A percentile compares a stretch with the other conserved stretches of the same genome.
Conservation (phyloP, 2,329 filamentous ascomycete species). For the Trichoderma sp. region DNA sequence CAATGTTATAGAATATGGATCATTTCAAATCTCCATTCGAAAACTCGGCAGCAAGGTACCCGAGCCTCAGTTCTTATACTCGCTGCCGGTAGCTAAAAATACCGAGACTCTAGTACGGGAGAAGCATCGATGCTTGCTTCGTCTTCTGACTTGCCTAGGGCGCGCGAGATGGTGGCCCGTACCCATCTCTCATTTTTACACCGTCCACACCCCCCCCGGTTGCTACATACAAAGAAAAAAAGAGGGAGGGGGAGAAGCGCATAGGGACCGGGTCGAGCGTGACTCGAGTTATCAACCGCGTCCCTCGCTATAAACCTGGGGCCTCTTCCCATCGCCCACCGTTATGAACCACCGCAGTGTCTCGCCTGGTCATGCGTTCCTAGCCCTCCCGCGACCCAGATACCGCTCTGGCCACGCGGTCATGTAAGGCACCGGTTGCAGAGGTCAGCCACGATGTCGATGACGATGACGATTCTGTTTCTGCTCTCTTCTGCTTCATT, state of each 20-base stretch:
- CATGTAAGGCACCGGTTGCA: slow-evolving; percentile 35
- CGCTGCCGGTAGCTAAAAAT: slow-evolving; percentile 32
- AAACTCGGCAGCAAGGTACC: slow-evolving; percentile 27
- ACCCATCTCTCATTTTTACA: slow-evolving; percentile 11
- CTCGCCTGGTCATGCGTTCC: slow-evolving; percentile 34
- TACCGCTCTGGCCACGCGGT: slow-evolving; percentile 32
- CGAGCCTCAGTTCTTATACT: slow-evolving; percentile 34
- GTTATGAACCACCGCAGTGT: slow-evolving; percentile 34
- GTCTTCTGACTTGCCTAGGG: slow-evolving; percentile 32
- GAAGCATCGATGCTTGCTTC: slow-evolving; percentile 12
- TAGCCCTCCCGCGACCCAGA: slow-evolving; percentile 24
- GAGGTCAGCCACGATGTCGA: slow-evolving; percentile 28
- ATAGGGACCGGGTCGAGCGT: slow-evolving; percentile 37
- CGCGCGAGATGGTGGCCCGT: slow-evolving; percentile 26
- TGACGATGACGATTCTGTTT: slow-evolving; percentile 23
- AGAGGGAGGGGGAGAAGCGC: slow-evolving; percentile 12
- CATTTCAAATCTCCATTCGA: slow-evolving; percentile 19
- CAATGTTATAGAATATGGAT: slow-evolving; percentile 28
- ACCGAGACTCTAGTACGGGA: slow-evolving; percentile 35
- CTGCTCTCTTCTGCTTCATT: background rate
- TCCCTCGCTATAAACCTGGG: slow-evolving; percentile 31
- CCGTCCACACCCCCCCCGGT: slow-evolving; percentile 16
- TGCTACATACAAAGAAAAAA: slow-evolving; percentile 21
- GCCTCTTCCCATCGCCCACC: slow-evolving; percentile 33
- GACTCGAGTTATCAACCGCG: slow-evolving; percentile 44